These are phyloP conservation scores for Heliamphora pulchella DNA, from an alignment of 179 eudicot species.

Conservation along the genomic window DNA sequence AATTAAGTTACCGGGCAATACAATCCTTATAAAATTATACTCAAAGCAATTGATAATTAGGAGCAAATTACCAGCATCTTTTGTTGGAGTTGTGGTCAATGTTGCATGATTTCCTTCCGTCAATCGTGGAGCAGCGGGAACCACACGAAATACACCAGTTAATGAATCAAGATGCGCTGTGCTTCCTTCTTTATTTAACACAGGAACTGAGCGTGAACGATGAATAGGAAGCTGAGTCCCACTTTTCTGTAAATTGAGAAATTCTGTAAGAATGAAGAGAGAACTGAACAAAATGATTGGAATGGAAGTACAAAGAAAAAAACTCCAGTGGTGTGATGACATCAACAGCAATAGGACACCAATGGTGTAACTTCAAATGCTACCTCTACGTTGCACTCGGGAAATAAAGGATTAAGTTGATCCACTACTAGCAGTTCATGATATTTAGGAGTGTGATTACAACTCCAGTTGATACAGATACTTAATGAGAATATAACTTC, in stretches of 20 bases:
- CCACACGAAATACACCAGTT: slow-evolving; percentile 48
- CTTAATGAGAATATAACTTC: not conserved
- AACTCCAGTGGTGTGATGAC: not conserved
- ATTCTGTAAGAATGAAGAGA: not conserved
- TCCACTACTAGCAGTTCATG: not conserved
- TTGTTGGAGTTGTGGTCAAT: slow-evolving; percentile 27
- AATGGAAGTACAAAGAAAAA: not conserved
- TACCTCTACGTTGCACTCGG: not conserved
- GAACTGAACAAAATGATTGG: not conserved
- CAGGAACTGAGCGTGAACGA: slow-evolving; percentile 80
- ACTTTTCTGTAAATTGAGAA: slow-evolving; percentile 47
- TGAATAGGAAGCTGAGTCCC: slow-evolving; percentile 32
- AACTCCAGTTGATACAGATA: not conserved
- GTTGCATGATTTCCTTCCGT: slow-evolving; percentile 27
- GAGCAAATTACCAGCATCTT: slow-evolving; percentile 48
- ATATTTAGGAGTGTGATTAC: not conserved
- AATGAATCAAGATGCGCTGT: slow-evolving; percentile 35
- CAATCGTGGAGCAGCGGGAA: slow-evolving; percentile 57
- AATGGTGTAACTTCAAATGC: slow-evolving; percentile 3
- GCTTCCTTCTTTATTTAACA: slow-evolving; percentile 59
- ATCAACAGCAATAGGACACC: not conserved
- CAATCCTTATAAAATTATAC: not conserved
- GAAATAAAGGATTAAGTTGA: not conserved
- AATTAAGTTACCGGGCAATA: not conserved
- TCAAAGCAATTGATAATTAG: not conserved